Base-by-base conservation (phyloP, 306 rosid species). In the Urtica urens region DNA sequence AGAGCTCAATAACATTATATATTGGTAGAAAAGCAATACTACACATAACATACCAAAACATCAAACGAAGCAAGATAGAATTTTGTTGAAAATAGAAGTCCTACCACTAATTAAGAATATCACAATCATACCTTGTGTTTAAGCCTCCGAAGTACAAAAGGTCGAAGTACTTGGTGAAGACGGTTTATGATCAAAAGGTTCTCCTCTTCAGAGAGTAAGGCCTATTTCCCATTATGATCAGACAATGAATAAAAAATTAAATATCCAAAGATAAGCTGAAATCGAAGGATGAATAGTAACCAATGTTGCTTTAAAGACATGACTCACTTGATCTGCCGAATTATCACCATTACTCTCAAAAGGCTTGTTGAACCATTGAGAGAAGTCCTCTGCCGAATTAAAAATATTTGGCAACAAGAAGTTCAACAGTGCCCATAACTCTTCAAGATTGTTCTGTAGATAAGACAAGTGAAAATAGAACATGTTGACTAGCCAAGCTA, bases 321-420 rank as follows among this genome's bases (percentile, higher is more conserved):
- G 59, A 59, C 80, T 69, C 64, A 92, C 99, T 76, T 92, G 72
- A 33, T 92, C 99, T 13, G 86, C 61, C 11, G 94, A 86, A 73
- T 69, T 92, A 74, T 92, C 99, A 67, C 88, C 96, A 58, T 76
- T 62, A 66, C 96, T 74, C 86, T 82, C 67, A 78, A 92, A 92
- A 52, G 99, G 99, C 66, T 92, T 86, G 67, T 92, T 92, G 80
- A 92, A 92, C 99, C 99, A 92, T 62, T 92, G 96, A 63, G 99
- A 92, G 54, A 92, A 92, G 66, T 92, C 99, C 51, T 78, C 96
- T 0, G 99, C 85, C 29, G 99, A 92, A 67, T 86, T 92, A 68
- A 92, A 92, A 51, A 92, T 86, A 72, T 86, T 92, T 3, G 99
- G 99, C 68, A 92, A 73, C 82, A 92, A 80, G 75, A 92, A 92